Evolutionary conservation across 1,284 basidiomycete species (phyloP).

Genomic region (Coniferiporia sulphurascens): DNA sequence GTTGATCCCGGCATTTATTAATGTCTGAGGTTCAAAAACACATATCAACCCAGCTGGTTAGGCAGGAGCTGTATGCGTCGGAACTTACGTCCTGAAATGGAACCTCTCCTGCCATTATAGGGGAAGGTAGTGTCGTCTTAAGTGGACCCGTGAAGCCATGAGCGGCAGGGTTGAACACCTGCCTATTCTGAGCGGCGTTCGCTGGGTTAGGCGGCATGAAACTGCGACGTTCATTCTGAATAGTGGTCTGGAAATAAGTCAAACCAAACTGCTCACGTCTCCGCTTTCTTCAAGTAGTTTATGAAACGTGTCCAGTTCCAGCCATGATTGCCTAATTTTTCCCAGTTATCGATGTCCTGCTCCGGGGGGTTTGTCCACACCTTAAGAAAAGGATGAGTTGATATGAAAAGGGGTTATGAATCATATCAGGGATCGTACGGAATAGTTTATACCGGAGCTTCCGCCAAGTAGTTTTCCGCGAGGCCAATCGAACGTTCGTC

Average conservation of each 20-base stretch:
- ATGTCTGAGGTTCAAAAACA: slow-evolving; percentile 7
- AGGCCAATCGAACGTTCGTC: slow-evolving; percentile 19
- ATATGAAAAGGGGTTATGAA: background rate
- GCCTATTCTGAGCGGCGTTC: background rate
- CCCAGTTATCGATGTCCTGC: slow-evolving; percentile 25
- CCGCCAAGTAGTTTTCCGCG: slow-evolving; percentile 31
- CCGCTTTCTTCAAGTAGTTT: slow-evolving; percentile 23
- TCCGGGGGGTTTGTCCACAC: slow-evolving; percentile 25
- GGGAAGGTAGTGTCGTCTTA: slow-evolving; percentile 7
- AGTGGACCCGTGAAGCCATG: slow-evolving; percentile 12
- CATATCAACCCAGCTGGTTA: background rate
- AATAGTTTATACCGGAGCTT: slow-evolving; percentile 23
- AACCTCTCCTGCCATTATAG: slow-evolving; percentile 1
- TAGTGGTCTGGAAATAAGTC: background rate
- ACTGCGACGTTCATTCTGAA: background rate
- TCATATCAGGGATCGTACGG: background rate
- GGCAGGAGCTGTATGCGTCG: background rate
- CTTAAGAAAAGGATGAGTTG: background rate
- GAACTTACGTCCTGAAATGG: slow-evolving; percentile 10
- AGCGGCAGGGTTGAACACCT: slow-evolving; percentile 4
- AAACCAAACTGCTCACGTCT: slow-evolving; percentile 16
- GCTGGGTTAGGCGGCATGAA: slow-evolving; percentile 10
- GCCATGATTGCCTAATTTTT: slow-evolving; percentile 27
- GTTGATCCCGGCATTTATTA: slow-evolving; percentile 18
- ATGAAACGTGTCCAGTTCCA: slow-evolving; percentile 26